A percentile compares a stretch with the other conserved stretches of the same genome.
phyloP scores from a whole-genome alignment of 2,329 filamentous ascomycete genomes.

The Diaporthe nobilis region DNA sequence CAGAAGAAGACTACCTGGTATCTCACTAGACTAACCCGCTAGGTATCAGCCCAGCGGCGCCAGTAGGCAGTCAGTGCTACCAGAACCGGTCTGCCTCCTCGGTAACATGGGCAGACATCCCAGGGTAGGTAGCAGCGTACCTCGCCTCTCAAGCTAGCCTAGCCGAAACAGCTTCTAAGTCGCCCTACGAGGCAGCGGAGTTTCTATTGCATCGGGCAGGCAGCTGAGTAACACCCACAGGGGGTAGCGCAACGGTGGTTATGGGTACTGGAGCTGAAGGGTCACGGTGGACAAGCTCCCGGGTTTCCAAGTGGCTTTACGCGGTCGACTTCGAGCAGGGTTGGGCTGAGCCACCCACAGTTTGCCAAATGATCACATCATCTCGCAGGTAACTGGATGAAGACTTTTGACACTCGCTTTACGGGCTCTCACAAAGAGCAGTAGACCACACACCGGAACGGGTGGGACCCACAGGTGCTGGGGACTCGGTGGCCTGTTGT shows the following conservation, averaged over 20 bases:
- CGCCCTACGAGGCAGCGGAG: not conserved
- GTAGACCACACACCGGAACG: not conserved
- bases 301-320: not conserved
- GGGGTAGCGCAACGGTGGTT: not conserved
- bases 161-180: too few relatives aligned
- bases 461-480: not conserved
- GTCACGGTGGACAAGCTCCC: conserved; percentile 7
- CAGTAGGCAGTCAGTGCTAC: not conserved
- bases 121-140: not conserved
- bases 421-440: not conserved
- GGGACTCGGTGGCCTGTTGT: conserved; percentile 23
- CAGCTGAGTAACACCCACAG: not conserved
- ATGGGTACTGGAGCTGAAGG: not conserved
- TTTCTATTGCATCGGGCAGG: conserved; percentile 1
- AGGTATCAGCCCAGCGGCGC: not conserved
- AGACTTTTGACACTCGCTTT: not conserved
- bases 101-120: not conserved
- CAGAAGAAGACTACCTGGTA: not conserved
- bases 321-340: not conserved
- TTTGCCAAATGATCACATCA: conserved; percentile 14
- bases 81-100: not conserved
- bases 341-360: not conserved
- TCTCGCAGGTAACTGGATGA: not conserved
- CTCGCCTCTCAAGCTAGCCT: not conserved
- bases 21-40: not conserved